phyloP scores from a whole-genome alignment of 2,329 filamentous ascomycete genomes.

The Calonectria pteridis region DNA sequence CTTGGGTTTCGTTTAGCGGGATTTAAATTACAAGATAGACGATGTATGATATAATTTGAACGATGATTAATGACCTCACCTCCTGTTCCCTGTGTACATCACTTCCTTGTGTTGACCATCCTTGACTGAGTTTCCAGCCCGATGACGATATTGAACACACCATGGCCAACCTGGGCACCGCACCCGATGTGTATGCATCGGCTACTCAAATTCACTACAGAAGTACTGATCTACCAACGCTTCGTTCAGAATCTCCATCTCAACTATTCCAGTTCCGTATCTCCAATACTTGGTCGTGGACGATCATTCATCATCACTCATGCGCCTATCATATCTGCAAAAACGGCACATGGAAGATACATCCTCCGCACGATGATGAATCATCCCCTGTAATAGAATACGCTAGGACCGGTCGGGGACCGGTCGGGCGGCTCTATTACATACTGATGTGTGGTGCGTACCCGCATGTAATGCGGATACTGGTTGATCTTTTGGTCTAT shows the following conservation, averaged over 20 bases:
- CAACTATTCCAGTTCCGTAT: neutral
- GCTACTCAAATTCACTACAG: neutral
- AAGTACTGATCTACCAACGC: neutral
- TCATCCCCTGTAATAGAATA: neutral
- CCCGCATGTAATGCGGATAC: too few relatives aligned
- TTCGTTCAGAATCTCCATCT: neutral
- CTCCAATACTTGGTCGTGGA: neutral
- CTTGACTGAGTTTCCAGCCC: neutral
- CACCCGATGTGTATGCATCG: conserved; percentile 3
- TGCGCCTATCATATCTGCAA: neutral
- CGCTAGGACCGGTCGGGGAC: too few relatives aligned
- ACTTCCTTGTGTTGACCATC: neutral
- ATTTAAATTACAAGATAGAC: conserved; percentile 29
- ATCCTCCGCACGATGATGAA: neutral
- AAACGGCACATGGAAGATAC: neutral
- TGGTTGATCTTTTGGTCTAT: too few relatives aligned
- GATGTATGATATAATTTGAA: conserved; percentile 39
- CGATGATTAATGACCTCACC: conserved; percentile 16
- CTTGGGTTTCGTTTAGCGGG: conserved; percentile 12
- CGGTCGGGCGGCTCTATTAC: too few relatives aligned
- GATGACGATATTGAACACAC: conserved; percentile 2
- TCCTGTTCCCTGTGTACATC: neutral
- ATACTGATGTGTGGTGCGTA: too few relatives aligned
- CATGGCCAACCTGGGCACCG: neutral
- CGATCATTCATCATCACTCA: neutral